Evolutionary conservation across 495 filamentous ascomycete species (phyloP).

Genomic region (Penicillium atrosanguineum): DNA sequence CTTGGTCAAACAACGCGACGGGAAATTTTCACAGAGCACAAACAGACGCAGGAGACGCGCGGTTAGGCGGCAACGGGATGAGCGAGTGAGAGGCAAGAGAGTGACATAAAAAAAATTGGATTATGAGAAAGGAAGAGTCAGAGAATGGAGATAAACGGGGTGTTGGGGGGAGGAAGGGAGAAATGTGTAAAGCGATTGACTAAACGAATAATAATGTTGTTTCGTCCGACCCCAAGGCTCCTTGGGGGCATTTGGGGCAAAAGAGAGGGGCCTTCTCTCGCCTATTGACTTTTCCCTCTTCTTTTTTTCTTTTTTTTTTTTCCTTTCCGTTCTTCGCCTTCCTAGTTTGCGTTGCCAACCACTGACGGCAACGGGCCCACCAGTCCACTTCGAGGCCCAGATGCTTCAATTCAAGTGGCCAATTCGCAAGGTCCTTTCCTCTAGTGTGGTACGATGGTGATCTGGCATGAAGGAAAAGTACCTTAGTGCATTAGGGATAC

Average conservation of each 20-base stretch:
- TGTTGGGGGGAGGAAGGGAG: slow-evolving; percentile 26
- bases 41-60: slow-evolving; percentile 46
- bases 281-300: slow-evolving; percentile 16
- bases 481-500: not conserved
- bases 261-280: slow-evolving; percentile 11
- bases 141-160: slow-evolving; percentile 28
- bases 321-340: slow-evolving; percentile 17
- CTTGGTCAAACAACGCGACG: slow-evolving; percentile 1
- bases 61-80: slow-evolving; percentile 38
- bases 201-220: slow-evolving; percentile 36
- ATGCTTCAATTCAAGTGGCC: slow-evolving; percentile 9
- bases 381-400: not conserved
- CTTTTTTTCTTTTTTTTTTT: slow-evolving; percentile 16
- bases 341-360: not conserved
- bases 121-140: slow-evolving; percentile 37
- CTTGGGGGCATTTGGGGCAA: not conserved
- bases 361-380: slow-evolving; percentile 20
- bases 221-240: not conserved
- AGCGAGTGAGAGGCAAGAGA: slow-evolving; percentile 33
- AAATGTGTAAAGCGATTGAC: slow-evolving; percentile 48
- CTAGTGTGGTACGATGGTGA: slow-evolving; percentile 3
- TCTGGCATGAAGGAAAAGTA: not conserved
- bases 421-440: slow-evolving; percentile 7
- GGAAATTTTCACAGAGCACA: slow-evolving; percentile 1
- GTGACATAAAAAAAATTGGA: slow-evolving; percentile 51